Base-by-base conservation (phyloP, 257 asterid species). In the Haberlea rhodopensis region DNA sequence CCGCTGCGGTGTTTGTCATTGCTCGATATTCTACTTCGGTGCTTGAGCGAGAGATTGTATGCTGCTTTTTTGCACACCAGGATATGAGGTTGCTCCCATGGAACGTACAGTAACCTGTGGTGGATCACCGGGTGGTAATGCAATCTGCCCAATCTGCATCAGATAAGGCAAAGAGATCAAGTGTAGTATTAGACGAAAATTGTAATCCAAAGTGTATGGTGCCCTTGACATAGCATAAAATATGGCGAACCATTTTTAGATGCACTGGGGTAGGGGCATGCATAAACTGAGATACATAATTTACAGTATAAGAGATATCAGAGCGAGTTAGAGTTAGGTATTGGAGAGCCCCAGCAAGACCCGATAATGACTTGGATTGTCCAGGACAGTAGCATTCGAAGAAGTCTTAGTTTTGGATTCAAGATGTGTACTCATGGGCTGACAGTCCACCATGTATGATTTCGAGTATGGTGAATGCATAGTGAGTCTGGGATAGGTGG, bases 121-220 rank as follows among this genome's bases (percentile, higher is more conserved):
- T 62, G 8, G 67, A 62, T 4, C 67, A 21, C 11, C 43, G 45
- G 0, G 67, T 62, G 1, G 22, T 11, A 3, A 25, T 3, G 8
- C 67, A 62, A 23, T 57, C 23, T 1, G 67, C 67, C 67, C 67
- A 62, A 13, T 62, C 67, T 5, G 67, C 67, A 46, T 62, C 57
- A 11, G 57, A 62, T 6, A 22, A 62, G 5, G 28, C 57, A 24
- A 45, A 4, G 5, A 62, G 24, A 20, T 8, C 8, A 40, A 6
- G 13, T 3, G 31, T 3, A 3, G 19, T 3, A 26, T 11, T 2
- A 5, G 21, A 23, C 5, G 13, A 22, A 43, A 62, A 2, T 5
- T 2, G 28, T 11, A 62, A 1, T 11, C 56, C 67, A 22, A 21
- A 23, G 13, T 20, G 9, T n/a, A 49, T 1, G 0, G 67, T 45